These are phyloP conservation scores for Cryptococcus sp. DNA, from an alignment of 1,284 basidiomycete genomes.

Conservation along the genomic window DNA sequence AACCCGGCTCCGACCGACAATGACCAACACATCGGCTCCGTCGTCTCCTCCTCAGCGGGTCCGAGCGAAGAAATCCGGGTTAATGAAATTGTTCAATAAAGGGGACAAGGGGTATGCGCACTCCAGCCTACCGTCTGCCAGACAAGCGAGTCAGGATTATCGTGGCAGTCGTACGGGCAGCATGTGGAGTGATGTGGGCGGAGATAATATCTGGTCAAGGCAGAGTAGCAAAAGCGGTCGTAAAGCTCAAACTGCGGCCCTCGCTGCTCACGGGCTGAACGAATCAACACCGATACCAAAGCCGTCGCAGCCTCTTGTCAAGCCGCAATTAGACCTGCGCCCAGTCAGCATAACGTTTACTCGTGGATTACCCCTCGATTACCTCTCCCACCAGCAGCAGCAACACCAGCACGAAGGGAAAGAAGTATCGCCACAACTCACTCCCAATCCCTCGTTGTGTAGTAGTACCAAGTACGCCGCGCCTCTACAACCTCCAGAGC, in stretches of 20 bases:
- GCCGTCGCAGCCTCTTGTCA: neutral
- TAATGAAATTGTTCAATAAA: constrained; percentile 70
- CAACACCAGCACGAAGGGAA: neutral
- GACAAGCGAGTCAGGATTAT: neutral
- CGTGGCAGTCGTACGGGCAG: neutral
- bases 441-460: too few relatives aligned
- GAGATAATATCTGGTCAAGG: neutral
- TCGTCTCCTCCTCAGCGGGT: constrained; percentile 45
- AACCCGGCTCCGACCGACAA: constrained; percentile 1
- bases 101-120: neutral
- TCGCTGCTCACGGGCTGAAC: neutral
- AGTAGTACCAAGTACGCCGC: too few relatives aligned
- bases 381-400: constrained; percentile 34
- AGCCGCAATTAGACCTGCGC: constrained; percentile 61
- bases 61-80: constrained; percentile 74
- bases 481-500: neutral
- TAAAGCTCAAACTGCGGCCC: neutral
- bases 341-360: constrained; percentile 75
- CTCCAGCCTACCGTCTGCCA: neutral
- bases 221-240: neutral
- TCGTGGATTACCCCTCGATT: constrained; percentile 63
- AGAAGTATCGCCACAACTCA: neutral
- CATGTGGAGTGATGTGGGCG: constrained; percentile 2
- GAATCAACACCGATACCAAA: neutral
- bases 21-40: constrained; percentile 3